A percentile compares a stretch with the other conserved stretches of the same genome.
Evolutionary conservation across 2,329 filamentous ascomycete genomes (phyloP).

Genomic region (Epichloe sp.): DNA sequence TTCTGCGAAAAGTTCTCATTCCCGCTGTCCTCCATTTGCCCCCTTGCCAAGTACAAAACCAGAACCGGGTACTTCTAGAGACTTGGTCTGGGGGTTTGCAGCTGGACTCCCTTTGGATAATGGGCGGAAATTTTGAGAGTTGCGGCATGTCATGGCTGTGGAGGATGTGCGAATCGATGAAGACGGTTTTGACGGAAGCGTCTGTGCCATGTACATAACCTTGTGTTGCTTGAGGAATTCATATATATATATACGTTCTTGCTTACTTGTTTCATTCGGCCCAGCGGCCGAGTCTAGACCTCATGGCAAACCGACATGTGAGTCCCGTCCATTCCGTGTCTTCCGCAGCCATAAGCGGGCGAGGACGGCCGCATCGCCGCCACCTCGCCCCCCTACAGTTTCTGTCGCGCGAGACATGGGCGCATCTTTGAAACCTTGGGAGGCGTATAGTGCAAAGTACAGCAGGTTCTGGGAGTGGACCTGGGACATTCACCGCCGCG

Average conservation of each 20-base stretch:
- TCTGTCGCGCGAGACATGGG: constrained; percentile 5
- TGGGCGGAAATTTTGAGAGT: constrained; percentile 14
- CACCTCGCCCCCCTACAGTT: constrained; percentile 5
- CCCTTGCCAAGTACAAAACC: not conserved
- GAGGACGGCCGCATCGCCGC: constrained; percentile 6
- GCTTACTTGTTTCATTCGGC: too few species aligned
- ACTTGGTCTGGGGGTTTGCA: not conserved
- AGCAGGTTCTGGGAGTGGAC: constrained; percentile 6
- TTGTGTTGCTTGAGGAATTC: too few species aligned
- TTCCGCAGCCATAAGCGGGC: constrained; percentile 6
- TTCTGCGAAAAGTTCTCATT: not conserved
- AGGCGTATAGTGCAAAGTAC: constrained; percentile 1
- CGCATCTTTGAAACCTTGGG: constrained; percentile 6
- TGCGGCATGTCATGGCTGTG: not conserved
- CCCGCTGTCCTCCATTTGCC: not conserved
- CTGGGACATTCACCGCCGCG: constrained; percentile 2
- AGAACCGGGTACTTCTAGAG: not conserved
- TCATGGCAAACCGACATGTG: too few species aligned
- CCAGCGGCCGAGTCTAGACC: too few species aligned
- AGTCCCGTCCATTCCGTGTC: not conserved
- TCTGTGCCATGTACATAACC: not conserved
- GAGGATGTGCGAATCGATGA: not conserved
- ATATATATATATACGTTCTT: too few species aligned
- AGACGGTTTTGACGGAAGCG: not conserved
- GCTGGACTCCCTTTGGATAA: not conserved